phyloP scores from a whole-genome alignment of 495 filamentous ascomycete genomes.

The Penicillium pancosmium region DNA sequence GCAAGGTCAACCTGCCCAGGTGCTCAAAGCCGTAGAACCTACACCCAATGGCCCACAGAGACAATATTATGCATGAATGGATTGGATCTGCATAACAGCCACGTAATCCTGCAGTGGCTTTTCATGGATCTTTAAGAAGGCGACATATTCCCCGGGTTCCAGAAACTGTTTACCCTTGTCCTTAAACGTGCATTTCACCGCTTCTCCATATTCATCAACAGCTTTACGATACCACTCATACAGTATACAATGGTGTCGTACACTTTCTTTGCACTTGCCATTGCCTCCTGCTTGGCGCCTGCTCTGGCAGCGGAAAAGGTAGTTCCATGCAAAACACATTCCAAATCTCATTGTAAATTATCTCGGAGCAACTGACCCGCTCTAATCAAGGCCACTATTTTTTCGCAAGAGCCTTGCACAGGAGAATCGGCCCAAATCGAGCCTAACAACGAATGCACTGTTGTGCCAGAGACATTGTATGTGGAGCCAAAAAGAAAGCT shows the following conservation, averaged over 20 bases:
- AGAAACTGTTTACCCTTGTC: no score
- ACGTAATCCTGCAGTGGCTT: neutral
- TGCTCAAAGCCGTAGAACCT: no score
- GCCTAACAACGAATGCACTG: constrained; percentile 1
- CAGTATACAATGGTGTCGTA: neutral
- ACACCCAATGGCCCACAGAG: neutral
- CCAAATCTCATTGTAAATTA: neutral
- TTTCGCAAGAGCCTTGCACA: constrained; percentile 5
- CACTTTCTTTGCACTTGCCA: neutral
- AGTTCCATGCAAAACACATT: neutral
- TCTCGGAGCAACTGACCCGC: neutral
- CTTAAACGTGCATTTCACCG: no score
- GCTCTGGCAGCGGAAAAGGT: constrained; percentile 3
- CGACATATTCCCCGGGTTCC: no score
- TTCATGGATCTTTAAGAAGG: neutral
- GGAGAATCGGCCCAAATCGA: neutral
- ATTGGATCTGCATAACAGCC: neutral
- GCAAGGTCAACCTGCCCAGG: no score
- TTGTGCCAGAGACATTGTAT: neutral
- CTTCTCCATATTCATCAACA: neutral
- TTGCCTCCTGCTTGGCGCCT: neutral
- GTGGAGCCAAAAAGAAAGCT: neutral
- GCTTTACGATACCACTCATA: neutral
- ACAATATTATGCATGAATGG: neutral
- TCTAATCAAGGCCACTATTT: neutral